Evolutionary conservation across 225 moss, liverwort and hornwort species (phyloP), one percentile per base, ranked within the genome.

Genomic region (Ulota crispa): DNA sequence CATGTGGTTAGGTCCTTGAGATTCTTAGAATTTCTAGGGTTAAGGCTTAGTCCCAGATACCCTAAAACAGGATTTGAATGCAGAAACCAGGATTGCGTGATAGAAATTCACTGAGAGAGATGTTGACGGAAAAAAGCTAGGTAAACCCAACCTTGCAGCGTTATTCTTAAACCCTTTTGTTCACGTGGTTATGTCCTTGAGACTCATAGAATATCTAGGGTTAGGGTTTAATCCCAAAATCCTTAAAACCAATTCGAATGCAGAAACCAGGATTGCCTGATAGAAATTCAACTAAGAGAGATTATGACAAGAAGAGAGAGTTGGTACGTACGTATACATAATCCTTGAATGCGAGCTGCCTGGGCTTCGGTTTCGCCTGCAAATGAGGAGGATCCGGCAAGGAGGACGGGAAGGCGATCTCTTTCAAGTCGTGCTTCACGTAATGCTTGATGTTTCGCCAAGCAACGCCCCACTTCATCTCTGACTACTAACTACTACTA

Each of bases 321-420:
- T 36, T 19, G 53, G 19, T 27, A 20, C 78, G 19, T 87, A 93
- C 98, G 69, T 92, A 85, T 1, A 92, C 55, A 65, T 93, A 88
- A 36, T 99, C 96, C 85, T 76, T 92, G 43, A 89, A 19, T 32
- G 80, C 64, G 77, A 96, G 79, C 79, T 92, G 93, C 77, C 94
- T 87, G 16, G 91, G 88, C 83, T 86, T 81, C 2, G 86, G 85
- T 75, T 88, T 91, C 36, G 90, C 86, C 83, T n/a, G 88, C 82
- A 68, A 83, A 42, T 90, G 88, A 43, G 96, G 94, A 61, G 98
- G 99, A 78, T 99, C 80, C 62, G 96, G 99, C 76, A 96, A 88
- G 39, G 95, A 94, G 24, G 99, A 92, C 14, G 96, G 99, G 37
- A 94, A 96, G 14, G 87, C 94, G 70, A 99, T 96, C 84, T 99